These are phyloP conservation scores for Botrytis sinoallii DNA, from an alignment of 2,329 filamentous ascomycete genomes.

Conservation along the genomic window DNA sequence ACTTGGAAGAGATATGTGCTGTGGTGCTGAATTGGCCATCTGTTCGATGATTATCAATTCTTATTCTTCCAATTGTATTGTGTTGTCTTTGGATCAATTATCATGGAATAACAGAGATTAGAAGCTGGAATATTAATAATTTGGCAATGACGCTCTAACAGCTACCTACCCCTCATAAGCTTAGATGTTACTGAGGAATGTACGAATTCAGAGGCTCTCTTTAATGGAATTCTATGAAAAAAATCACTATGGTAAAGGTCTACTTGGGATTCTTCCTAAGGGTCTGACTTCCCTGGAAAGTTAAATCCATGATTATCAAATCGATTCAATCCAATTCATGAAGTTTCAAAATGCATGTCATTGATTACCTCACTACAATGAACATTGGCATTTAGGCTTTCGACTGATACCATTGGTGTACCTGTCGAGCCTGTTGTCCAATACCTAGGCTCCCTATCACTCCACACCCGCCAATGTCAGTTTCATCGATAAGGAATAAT, in stretches of 20 bases:
- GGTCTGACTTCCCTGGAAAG: neutral
- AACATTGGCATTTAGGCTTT: neutral
- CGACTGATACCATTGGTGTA: neutral
- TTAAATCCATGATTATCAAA: neutral
- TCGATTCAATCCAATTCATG: neutral
- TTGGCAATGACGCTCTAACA: neutral
- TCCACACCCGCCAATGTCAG: neutral
- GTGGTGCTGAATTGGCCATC: neutral
- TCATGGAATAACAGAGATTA: neutral
- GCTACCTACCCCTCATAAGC: constrained; percentile 1
- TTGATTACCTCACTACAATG: neutral
- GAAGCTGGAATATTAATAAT: neutral
- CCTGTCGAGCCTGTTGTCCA: neutral
- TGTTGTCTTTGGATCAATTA: neutral
- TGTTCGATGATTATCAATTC: neutral
- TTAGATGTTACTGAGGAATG: neutral
- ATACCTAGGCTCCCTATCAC: neutral
- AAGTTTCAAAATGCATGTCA: neutral
- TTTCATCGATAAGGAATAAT: neutral
- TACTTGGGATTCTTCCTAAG: neutral
- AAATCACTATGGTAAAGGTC: neutral
- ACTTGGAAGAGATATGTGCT: constrained; percentile 1
- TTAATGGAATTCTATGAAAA: neutral
- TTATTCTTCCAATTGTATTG: neutral
- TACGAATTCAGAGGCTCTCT: neutral